Evolutionary conservation across 2,329 filamentous ascomycete genomes (phyloP), one percentile per base, ranked within the genome.

Genomic region (Pseudogymnoascus pannorum): DNA sequence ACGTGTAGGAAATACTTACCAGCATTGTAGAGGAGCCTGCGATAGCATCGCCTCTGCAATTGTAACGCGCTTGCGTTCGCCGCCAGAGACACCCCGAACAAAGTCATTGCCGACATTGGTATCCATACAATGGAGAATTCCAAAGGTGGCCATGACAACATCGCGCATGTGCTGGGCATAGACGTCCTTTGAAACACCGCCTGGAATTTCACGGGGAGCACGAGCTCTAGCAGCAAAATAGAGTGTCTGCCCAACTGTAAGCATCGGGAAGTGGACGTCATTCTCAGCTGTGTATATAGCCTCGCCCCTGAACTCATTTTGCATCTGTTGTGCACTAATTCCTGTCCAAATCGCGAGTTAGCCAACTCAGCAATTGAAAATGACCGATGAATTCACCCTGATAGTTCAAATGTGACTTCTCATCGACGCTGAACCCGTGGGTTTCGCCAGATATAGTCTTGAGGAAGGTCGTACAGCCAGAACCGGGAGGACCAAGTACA

Each of bases 201-300:
- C 77, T 16, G 87, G 78, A 12, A 74, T 73, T 59, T 86, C 80
- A 0, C 83, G 81, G 0, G 88, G 88, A 0, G 87, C 88, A 58
- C 87, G 79, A 0, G 85, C 84, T 48, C 84, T 81, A 2, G 89
- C 80, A 0, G 92, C 92, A 70, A 96, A 96, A 0, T 84, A 86
- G 0, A 96, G 81, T 0, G 92, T 96, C 72, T 96, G 91, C 60
- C 89, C 88, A 2, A 96, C 92, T 0, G 91, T 94, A 22, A 97
- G 79, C 0, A 90, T 94, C 0, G 92, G 70, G 48, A 92, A 87
- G 68, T 96, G 91, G 20, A 93, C 80, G 67, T 96, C 92, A 66
- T 95, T 91, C 72, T 93, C 89, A 67, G 89, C 86, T 69, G 91
- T 93, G 76, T 95, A 96, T 4, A 93, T 87, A 0, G 89, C 87